Evolutionary conservation across 108 stramenopile species (phyloP), one percentile per base, ranked within the genome.

Genomic region (Stephanodiscus minutulus): DNA sequence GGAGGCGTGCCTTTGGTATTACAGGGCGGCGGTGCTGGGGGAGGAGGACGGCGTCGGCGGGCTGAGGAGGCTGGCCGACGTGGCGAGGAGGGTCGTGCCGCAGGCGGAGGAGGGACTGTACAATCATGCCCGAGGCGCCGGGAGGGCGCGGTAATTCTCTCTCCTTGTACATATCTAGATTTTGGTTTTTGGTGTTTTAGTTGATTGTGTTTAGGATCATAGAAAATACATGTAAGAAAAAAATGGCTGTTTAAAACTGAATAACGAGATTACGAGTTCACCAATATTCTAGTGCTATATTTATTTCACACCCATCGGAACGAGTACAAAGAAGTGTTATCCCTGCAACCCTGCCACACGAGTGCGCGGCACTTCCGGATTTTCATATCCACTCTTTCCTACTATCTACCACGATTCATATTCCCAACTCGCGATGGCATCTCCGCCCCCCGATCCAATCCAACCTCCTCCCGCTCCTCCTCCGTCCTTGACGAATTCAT

Each of bases 1-100:
- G 59, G 94, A 95, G 70, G 94, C 94, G 3, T 92, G 91, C 48
- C 64, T 95, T 15, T 95, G 94, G 94, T 95, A 92, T 80, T 88
- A 88, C 72, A 81, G 85, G 13, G 94, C 94, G 9, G 94, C 91
- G 10, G 69, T 91, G 36, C 74, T 78, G 52, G 94, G 94, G 12
- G 88, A 90, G 66, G 83, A 91, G 56, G 94, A 91, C 75, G 79
- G 82, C 31, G 82, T 85, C 63, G 59, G 71, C 31, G 91, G 89
- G 7, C 64, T 95, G 47, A 80, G 83, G n/a, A 87, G 94, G 53
- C 74, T 95, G 47, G 69, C 74, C 60, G 90, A 92, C 24, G 89
- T 92, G 82, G 94, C 94, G 46, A 78, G 91, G 50, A 95, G 91
- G 64, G 94, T 95, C 31, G 74, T 90, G 63, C 87, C 90, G 66